Percentiles rank a stretch among this genome's conserved stretches.
These are phyloP conservation scores for Fraxinus quadrangulata DNA, from an alignment of 257 asterid species.

Conservation along the genomic window DNA sequence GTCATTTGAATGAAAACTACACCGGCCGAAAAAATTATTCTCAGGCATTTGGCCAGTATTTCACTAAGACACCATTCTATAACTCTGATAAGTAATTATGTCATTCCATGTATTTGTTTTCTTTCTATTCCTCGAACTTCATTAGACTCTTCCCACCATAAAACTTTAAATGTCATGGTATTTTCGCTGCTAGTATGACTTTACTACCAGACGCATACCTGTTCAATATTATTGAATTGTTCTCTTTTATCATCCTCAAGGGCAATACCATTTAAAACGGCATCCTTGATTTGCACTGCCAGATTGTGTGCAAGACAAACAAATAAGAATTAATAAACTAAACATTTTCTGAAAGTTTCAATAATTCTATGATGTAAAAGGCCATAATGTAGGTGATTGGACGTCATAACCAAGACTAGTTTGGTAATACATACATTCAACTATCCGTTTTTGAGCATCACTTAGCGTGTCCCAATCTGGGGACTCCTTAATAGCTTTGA, in stretches of 20 bases:
- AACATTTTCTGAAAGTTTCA: neutral
- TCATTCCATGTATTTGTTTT: neutral
- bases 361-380: neutral
- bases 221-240: constrained; percentile 84
- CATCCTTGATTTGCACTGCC: constrained; percentile 91
- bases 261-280: constrained; percentile 84
- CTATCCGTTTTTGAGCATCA: constrained; percentile 89
- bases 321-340: constrained; percentile 21
- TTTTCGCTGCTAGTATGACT: neutral
- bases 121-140: neutral
- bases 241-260: constrained; percentile 91
- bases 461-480: constrained; percentile 72
- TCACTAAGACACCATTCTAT: too few species aligned
- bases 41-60: too few species aligned
- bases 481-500: constrained; percentile 74
- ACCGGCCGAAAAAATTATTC: too few species aligned
- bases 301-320: constrained; percentile 22
- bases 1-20: too few species aligned
- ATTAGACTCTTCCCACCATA: neutral
- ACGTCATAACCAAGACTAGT: neutral
- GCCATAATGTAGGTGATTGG: neutral
- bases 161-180: neutral
- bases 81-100: neutral
- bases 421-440: constrained; percentile 57
- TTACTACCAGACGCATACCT: constrained; percentile 44